phyloP scores from a whole-genome alignment of 2,329 filamentous ascomycete species.

The Rutstroemia sp. region DNA sequence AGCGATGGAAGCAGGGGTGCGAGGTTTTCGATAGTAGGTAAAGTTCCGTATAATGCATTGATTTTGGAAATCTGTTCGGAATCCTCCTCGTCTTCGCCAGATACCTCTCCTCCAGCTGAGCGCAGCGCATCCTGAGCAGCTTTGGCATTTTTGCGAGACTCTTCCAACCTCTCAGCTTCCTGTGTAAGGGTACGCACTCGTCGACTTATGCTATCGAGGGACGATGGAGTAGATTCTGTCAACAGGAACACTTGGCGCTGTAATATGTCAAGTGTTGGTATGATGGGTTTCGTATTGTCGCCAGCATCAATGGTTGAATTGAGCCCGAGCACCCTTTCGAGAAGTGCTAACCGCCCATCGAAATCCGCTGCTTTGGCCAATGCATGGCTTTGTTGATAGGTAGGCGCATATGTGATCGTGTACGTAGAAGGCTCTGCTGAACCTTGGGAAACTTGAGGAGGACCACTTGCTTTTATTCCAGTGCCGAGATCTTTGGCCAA shows the following conservation, averaged over 20 bases:
- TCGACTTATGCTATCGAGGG: conserved; percentile 64
- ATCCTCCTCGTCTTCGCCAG: conserved; percentile 43
- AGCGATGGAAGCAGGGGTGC: conserved; percentile 78
- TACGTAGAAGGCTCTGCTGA: conserved; percentile 42
- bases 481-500: conserved; percentile 25
- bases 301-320: conserved; percentile 58
- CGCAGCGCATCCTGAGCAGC: conserved; percentile 50
- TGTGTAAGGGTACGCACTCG: conserved; percentile 62
- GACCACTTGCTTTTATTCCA: conserved; percentile 24
- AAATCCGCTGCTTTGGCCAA: conserved; percentile 81
- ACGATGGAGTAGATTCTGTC: conserved; percentile 62
- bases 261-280: conserved; percentile 74
- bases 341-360: conserved; percentile 66
- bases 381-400: conserved; percentile 60
- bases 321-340: conserved; percentile 79
- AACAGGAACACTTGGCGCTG: conserved; percentile 75
- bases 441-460: conserved; percentile 18
- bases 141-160: conserved; percentile 55
- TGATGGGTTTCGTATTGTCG: conserved; percentile 57
- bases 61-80: conserved; percentile 77
- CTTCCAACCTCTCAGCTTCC: conserved; percentile 66
- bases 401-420: conserved; percentile 56
- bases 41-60: conserved; percentile 80
- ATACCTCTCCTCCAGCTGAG: conserved; percentile 31
- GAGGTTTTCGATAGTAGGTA: conserved; percentile 82